Evolutionary conservation across 2,329 filamentous ascomycete genomes (phyloP).

Genomic region (Fusarium sp.): DNA sequence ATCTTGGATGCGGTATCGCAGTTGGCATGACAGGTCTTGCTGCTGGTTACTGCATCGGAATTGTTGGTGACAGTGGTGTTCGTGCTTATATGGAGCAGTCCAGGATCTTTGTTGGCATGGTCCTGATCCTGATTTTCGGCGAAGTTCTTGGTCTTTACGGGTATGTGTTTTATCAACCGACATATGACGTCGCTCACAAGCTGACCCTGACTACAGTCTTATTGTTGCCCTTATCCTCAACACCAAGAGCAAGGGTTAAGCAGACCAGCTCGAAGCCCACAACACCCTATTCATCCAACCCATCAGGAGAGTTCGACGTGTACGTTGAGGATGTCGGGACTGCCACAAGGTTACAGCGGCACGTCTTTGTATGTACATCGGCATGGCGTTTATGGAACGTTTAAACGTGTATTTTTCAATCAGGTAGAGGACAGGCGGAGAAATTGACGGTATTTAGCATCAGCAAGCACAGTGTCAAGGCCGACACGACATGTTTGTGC

Average conservation of each 20-base stretch:
- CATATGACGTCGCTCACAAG: constrained; percentile 2
- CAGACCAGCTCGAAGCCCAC: not conserved
- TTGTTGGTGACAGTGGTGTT: constrained; percentile 94
- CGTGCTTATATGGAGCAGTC: constrained; percentile 97
- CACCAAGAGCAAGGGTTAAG: constrained; percentile 79
- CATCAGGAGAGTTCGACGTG: constrained; percentile 15
- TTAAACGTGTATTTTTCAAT: constrained; percentile 49
- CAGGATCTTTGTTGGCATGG: constrained; percentile 97
- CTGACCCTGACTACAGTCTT: constrained; percentile 65
- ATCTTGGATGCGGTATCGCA: constrained; percentile 88
- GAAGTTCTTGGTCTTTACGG: constrained; percentile 98
- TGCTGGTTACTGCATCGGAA: constrained; percentile 95
- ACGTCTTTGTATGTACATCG: constrained; percentile 52
- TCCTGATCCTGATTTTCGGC: constrained; percentile 97
- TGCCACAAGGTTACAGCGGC: constrained; percentile 36
- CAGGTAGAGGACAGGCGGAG: constrained; percentile 44
- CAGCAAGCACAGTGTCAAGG: constrained; percentile 17
- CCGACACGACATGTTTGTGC: constrained; percentile 11
- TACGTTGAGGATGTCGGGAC: constrained; percentile 26
- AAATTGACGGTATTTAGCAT: constrained; percentile 41
- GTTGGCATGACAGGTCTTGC: constrained; percentile 94
- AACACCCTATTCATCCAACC: constrained; percentile 9
- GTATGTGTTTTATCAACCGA: constrained; percentile 62
- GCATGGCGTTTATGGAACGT: constrained; percentile 53
- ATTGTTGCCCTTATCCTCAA: constrained; percentile 95